Base-by-base conservation (phyloP, 2,329 filamentous ascomycete species). In the Cladosporium sp. region DNA sequence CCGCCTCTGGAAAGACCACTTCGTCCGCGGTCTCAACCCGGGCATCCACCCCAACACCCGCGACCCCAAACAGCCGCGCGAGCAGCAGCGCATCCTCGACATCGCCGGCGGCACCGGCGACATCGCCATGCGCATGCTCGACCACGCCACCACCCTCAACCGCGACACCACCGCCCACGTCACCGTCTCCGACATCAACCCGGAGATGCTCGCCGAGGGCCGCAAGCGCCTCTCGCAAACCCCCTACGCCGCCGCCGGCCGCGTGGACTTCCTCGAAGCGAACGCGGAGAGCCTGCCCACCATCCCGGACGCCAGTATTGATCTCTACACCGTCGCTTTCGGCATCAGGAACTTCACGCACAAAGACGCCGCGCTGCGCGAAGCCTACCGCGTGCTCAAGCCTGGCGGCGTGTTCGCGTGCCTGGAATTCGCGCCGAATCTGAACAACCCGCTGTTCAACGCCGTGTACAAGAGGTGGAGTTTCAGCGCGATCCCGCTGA, bases 261-360 rank as follows among this genome's bases (percentile, higher is more conserved):
- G 86, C 3, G 75, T 89, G n/a, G 77, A 79, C 64, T 99, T 97
- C 79, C 84, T 97, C 71, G 90, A 96, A 73, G 94, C 92, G 68
- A 97, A 99, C 76, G 95, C 95, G 10, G 92, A 97, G 75, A 81
- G 87, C 58, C 85, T 98, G 32, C 80, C 78, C 61, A 85, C 69
- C 73, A 86, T 97, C 64, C 84, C 89, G 2, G 83, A 87, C 72
- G 84, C 85, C 74, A 90, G 86, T n/a, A 84, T 98, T 64, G 95
- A 99, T 77, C 84, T 99, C 5, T 99, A 99, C 82, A 99, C 95
- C 0, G 95, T 99, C 3, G 93, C 94, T 0, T 99, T 99, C 75
- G 95, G 95, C 34, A 98, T 99, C 76, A 87, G 95, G 60, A 99
- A 99, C 80, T 99, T 99, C 80, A 95, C 92, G 64, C 89, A 97